Base-by-base conservation (phyloP, 2,329 filamentous ascomycete genomes). In the Onygenales sp. region DNA sequence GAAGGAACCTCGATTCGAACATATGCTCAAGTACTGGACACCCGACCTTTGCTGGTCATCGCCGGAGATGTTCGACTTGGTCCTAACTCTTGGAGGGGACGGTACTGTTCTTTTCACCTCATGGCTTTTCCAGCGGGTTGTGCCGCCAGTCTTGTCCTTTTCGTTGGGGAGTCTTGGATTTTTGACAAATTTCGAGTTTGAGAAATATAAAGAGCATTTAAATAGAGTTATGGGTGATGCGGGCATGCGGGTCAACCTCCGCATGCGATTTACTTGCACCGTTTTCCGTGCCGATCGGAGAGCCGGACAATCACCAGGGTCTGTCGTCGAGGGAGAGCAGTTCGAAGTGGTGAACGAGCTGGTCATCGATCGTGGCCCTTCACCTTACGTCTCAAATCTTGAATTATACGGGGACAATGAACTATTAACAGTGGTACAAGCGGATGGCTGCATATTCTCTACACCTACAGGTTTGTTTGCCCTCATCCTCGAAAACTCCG, bases 341-440 rank as follows among this genome's bases (percentile, higher is more conserved):
- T 97, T 96, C 59, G 93, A 98, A 73, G 92, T 98, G 17, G 83
- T 98, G 59, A 98, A 98, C 71, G 93, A 98, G 74, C 84, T 98
- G 50, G 92, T 98, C 69, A 97, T 98, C 63, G 93, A 98, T 73
- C 88, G 93, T 56, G 93, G 93, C 58, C 93, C 93, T 64, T 95
- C 88, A 13, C 91, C 92, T 17, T 98, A 97, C 67, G 92, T 98
- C 55, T 97, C 92, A 43, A 95, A 95, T 71, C 79, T 98, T 40
- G 93, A 98, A 73, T 78, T 98, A 9, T 97, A 95, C 68, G 93
- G 91, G 58, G 93, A 98, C 66, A 87, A 95, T 65, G 89, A 95
- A 69, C 84, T 96, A 43, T 79, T 98, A 61, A 98, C 93, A 13
- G 88, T 96, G 50, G 88, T 98, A 47, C 91, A 95, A 72, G 93